Evolutionary conservation across 1,284 basidiomycete species (phyloP).

Genomic region (Ganoderma lingzhi): DNA sequence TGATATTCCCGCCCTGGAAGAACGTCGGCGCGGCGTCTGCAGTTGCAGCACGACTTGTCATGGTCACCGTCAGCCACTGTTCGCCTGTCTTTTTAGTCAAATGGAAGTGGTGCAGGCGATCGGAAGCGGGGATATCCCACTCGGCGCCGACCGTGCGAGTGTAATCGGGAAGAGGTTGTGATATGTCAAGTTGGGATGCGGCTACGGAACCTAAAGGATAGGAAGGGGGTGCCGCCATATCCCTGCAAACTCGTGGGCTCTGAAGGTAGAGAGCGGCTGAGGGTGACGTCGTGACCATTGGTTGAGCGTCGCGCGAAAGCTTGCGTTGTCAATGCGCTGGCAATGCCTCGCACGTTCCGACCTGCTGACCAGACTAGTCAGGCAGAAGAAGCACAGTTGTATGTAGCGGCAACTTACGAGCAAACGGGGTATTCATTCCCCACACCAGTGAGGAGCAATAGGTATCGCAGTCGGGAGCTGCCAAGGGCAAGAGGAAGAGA

Average conservation of each 20-base stretch:
- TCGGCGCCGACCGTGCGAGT: slow-evolving; percentile 15
- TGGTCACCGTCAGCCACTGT: slow-evolving; percentile 52
- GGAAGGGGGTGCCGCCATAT: slow-evolving; percentile 13
- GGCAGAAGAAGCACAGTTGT: not conserved
- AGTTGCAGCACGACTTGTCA: slow-evolving; percentile 50
- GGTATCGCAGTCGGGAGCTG: not conserved
- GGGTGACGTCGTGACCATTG: not conserved
- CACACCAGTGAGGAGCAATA: not conserved
- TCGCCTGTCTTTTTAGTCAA: slow-evolving; percentile 32
- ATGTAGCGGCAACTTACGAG: not conserved
- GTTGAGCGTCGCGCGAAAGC: not conserved
- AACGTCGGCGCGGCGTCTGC: slow-evolving; percentile 48
- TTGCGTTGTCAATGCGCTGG: not conserved
- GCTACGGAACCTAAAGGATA: slow-evolving; percentile 13
- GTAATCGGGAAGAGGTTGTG: slow-evolving; percentile 31
- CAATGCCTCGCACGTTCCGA: not conserved
- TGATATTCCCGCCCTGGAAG: slow-evolving; percentile 52
- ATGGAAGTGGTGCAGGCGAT: slow-evolving; percentile 31
- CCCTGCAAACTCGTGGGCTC: not conserved
- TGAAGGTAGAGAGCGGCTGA: not conserved
- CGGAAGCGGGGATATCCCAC: slow-evolving; percentile 27
- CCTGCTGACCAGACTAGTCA: slow-evolving; percentile 5
- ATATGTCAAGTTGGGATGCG: slow-evolving; percentile 16
- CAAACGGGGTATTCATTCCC: not conserved
- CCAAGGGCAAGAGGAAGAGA: not conserved